A percentile compares a stretch with the other conserved stretches of the same genome.
Conservation (phyloP, 208 protist genomes). For the Acanthamoeba healyi region DNA sequence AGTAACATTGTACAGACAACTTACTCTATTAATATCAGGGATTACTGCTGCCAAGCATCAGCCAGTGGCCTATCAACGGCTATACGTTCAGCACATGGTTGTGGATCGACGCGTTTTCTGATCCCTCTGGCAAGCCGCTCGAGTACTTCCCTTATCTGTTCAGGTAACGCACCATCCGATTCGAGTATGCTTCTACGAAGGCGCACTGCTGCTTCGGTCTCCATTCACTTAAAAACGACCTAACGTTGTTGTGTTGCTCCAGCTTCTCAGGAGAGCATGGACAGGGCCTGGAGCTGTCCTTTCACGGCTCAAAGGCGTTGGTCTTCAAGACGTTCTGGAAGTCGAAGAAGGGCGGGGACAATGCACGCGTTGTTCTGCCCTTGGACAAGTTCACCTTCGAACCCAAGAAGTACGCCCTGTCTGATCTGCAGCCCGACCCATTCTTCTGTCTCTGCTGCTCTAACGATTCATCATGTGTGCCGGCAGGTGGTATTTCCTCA, state of each 20-base stretch:
- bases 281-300: conserved; percentile 56
- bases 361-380: not conserved
- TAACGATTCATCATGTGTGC: too few species aligned
- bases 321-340: conserved; percentile 73
- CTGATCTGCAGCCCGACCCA: not conserved
- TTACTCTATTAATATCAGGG: not conserved
- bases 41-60: conserved; percentile 35
- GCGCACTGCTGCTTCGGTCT: too few species aligned
- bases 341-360: conserved; percentile 56
- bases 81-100: conserved; percentile 61
- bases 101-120: conserved; percentile 48
- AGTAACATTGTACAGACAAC: not conserved
- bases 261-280: conserved; percentile 68
- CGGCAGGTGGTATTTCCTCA: conserved; percentile 68
- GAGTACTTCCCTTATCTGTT: conserved; percentile 64
- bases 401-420: conserved; percentile 14
- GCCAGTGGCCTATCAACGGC: conserved; percentile 39
- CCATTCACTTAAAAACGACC: not conserved
- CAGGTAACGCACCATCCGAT: not conserved
- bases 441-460: not conserved
- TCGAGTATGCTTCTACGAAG: not conserved
- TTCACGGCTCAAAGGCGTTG: conserved; percentile 12
- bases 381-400: conserved; percentile 44
- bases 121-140: conserved; percentile 27
- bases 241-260: not conserved